Conservation (phyloP, 1,139 yeast species). For the Meyerozyma sp. region DNA sequence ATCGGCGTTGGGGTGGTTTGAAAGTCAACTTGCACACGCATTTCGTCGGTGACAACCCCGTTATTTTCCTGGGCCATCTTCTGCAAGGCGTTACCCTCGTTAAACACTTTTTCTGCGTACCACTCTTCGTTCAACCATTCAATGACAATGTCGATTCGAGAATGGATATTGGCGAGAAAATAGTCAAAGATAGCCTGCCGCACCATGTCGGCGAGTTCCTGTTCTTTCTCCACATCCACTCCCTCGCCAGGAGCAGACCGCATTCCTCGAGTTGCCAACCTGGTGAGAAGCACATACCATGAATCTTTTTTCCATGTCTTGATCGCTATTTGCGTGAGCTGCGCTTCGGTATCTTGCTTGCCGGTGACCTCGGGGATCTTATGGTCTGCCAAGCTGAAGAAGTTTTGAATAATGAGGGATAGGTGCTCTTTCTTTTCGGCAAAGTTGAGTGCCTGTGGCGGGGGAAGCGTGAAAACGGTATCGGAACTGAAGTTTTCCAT, state of each 20-base stretch:
- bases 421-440: slow-evolving; percentile 52
- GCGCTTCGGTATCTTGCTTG: slow-evolving; percentile 16
- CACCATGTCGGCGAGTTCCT: slow-evolving; percentile 52
- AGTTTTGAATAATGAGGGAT: slow-evolving; percentile 47
- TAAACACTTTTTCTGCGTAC: slow-evolving; percentile 61
- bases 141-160: slow-evolving; percentile 69
- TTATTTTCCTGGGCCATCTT: slow-evolving; percentile 13
- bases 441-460: slow-evolving; percentile 45
- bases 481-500: slow-evolving; percentile 34
- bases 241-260: slow-evolving; percentile 20
- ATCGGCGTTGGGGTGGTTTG: slow-evolving; percentile 33
- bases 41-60: slow-evolving; percentile 5
- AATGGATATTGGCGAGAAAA: slow-evolving; percentile 69
- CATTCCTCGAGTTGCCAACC: slow-evolving; percentile 81
- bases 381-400: slow-evolving; percentile 39
- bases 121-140: slow-evolving; percentile 97
- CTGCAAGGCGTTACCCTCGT: slow-evolving; percentile 20
- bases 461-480: slow-evolving; percentile 51
- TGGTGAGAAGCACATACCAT: slow-evolving; percentile 70
- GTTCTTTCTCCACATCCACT: slow-evolving; percentile 15
- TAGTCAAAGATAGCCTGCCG: slow-evolving; percentile 69
- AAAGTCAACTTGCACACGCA: slow-evolving; percentile 9
- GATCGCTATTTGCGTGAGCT: slow-evolving; percentile 49
- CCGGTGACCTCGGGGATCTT: slow-evolving; percentile 12
- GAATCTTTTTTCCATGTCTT: slow-evolving; percentile 65